Base-by-base conservation (phyloP, 805 yeast genomes). In the Teunomyces gatunensis region DNA sequence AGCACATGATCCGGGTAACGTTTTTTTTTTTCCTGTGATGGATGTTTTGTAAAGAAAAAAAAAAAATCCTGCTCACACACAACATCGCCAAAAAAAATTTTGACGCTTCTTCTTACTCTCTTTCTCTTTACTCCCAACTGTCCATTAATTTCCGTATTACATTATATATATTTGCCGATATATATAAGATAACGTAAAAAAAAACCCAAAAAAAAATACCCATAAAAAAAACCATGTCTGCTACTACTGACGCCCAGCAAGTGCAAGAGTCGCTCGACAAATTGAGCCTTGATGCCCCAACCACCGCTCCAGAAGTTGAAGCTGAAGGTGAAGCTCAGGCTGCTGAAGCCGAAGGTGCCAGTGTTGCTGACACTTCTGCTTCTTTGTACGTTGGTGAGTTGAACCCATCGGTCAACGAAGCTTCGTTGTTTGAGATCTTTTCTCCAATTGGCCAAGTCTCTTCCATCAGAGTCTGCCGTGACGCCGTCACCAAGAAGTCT, bases 391-490 rank as follows among this genome's bases (percentile, higher is more conserved):
- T 94, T 66, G 98, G 99, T 66, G 99, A 94, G 77, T 84, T 94
- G 63, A 95, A 89, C 71, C 88, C 91, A 55, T 70, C 87, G 40
- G 96, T 94, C 60, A 87, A 89, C 60, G 99, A 94, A 80, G 96
- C 98, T 52, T 79, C 86, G 61, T 83, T 94, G 66, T 94, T 87
- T 68, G 99, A 94, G 78, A 78, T 91, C 63, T 94, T 94, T 79
- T 87, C 96, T 55, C 90, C 88, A 65, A 80, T 92, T 61, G 99
- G 98, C 59, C 90, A 89, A 64, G 98, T 94, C 51, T 82, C 97
- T 28, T 89, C 97, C 54, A 91, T 94, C 71, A 91, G 98, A 78
- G 97, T 94, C 55, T 94, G 99, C 79, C 92, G 99, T 77, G 98
- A 94, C 68, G 96, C 97, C 59, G 86, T 94, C 61, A 84, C 97